Evolutionary conservation across 2,329 filamentous ascomycete species (phyloP).

Genomic region (Pseudogymnoascus verrucosus): DNA sequence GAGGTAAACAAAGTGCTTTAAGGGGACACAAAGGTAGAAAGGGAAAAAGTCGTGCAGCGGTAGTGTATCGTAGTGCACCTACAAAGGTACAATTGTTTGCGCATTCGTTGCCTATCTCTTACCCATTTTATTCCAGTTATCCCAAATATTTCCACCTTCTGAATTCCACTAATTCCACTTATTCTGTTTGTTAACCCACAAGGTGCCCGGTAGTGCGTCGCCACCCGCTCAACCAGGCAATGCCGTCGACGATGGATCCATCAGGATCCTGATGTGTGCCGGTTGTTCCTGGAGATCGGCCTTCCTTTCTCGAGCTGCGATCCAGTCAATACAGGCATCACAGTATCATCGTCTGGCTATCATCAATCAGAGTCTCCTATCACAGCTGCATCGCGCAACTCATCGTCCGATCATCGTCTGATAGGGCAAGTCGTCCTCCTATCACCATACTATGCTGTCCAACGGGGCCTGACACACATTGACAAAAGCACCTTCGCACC

Average conservation of each 20-base stretch:
- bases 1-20: conserved; percentile 5
- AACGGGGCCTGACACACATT: neutral
- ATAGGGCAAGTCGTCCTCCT: neutral
- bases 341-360: neutral
- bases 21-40: conserved; percentile 1
- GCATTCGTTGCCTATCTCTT: neutral
- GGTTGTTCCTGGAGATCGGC: neutral
- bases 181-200: conserved; percentile 3
- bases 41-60: neutral
- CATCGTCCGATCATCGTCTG: neutral
- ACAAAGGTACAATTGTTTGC: conserved; percentile 2
- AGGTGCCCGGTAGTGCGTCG: neutral
- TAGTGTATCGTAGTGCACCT: conserved; percentile 4
- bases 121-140: neutral
- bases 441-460: neutral
- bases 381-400: neutral
- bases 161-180: neutral
- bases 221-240: conserved; percentile 6
- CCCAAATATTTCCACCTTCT: neutral
- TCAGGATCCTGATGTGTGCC: neutral
- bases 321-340: neutral
- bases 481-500: neutral
- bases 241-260: neutral
- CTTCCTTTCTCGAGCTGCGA: neutral
- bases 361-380: neutral